Evolutionary conservation across 1,284 basidiomycete species (phyloP), one percentile per base, ranked within the genome.

Genomic region (Rhodotorula mucilaginosa): DNA sequence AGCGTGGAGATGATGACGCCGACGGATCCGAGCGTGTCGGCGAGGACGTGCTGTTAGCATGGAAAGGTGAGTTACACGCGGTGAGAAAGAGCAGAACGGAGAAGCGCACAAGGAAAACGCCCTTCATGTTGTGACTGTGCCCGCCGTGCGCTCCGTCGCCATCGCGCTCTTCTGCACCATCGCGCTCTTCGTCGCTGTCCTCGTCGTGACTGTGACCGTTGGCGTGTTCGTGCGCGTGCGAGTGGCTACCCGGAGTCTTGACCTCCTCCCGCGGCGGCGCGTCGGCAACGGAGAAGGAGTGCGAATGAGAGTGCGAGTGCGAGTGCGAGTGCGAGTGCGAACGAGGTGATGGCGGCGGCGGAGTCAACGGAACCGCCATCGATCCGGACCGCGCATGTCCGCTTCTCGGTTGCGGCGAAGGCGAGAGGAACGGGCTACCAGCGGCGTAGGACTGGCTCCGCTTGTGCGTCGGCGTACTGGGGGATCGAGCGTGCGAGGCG

Each of bases 1-100:
- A 99, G 83, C 5, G 97, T 99, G 31, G 95, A 98, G 66, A 98
- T 87, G 79, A 99, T 99, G 13, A 99, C 97, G n/a, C 97, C 97
- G 26, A 99, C 95, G 16, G 93, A 95, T 58, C 93, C 93, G 26
- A 84, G 79, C 39, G 83, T 84, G 66, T 84, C 83, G 26, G 83
- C 83, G 80, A 84, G 80, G 51, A 84, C 83, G 73, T 84, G 83
- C 79, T 79, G 65, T 21, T 29, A 29, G 19, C 3, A 70, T 75
- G 19, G 76, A 31, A 19, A 5, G 6, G 3, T 46, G 26, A 19
- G 54, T 58, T 34, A 44, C 1, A 29, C 16, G 23, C 39, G 61
- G 4, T 8, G 8, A 23, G 44, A n/a, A 7, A 21, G 13, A 29
- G 44, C 26, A 31, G 5, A 2, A 18, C 16, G 2, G 19, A 44